phyloP scores from a whole-genome alignment of 495 filamentous ascomycete genomes.

The Letharia lupina region DNA sequence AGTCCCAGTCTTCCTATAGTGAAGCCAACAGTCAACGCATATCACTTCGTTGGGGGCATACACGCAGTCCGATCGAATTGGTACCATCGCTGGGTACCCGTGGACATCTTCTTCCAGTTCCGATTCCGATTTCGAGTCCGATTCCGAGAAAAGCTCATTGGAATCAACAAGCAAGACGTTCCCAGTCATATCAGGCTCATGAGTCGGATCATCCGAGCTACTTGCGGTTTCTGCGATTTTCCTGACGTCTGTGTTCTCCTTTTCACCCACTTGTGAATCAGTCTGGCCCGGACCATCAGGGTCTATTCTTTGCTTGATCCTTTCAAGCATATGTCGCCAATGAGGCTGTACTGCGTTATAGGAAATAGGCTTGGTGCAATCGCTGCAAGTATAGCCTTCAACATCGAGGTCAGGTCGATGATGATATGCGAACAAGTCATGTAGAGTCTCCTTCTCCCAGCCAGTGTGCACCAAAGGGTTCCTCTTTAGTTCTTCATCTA shows the following conservation, averaged over 20 bases:
- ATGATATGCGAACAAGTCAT: background rate
- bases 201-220: too few relatives aligned
- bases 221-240: background rate
- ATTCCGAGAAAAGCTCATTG: background rate
- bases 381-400: background rate
- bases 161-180: background rate
- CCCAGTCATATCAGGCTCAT: background rate
- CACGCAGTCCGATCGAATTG: background rate
- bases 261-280: background rate
- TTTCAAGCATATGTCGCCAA: background rate
- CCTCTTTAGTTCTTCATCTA: conserved; percentile 1
- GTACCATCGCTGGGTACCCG: background rate
- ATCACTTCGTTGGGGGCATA: background rate
- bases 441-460: conserved; percentile 4
- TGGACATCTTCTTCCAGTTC: background rate
- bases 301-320: background rate
- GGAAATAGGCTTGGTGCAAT: background rate
- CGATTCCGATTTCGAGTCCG: too few relatives aligned
- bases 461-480: background rate
- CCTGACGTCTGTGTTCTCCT: background rate
- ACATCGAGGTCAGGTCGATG: background rate
- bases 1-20: background rate
- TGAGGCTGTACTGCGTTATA: background rate
- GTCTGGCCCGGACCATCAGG: background rate
- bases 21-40: background rate